Evolutionary conservation across 2,329 filamentous ascomycete species (phyloP).

Genomic region (Trichoderma cornu-damae): DNA sequence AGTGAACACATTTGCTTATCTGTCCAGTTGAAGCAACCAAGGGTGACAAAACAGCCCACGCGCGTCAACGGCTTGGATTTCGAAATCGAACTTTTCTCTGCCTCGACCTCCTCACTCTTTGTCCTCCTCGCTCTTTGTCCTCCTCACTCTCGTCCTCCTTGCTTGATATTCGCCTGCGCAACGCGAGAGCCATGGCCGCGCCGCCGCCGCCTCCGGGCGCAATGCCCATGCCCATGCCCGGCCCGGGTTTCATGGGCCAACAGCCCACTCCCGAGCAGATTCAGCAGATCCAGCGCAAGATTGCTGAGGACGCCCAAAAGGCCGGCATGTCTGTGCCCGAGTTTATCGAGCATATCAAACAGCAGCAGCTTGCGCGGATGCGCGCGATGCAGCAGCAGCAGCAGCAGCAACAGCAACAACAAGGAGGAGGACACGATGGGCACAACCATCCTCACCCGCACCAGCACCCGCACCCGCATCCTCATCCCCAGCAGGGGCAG

Average conservation of each 20-base stretch:
- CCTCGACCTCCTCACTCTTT: constrained; percentile 13
- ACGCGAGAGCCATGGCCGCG: constrained; percentile 27
- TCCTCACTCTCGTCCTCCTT: not conserved
- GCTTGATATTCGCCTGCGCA: not conserved
- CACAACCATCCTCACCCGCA: constrained; percentile 28
- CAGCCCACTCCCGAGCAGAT: constrained; percentile 79
- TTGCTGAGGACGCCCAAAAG: constrained; percentile 77
- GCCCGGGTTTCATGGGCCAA: constrained; percentile 31
- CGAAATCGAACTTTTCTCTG: constrained; percentile 7
- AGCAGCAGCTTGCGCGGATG: constrained; percentile 48
- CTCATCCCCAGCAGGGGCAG: constrained; percentile 41
- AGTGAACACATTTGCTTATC: constrained; percentile 37
- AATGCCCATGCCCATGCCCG: constrained; percentile 29
- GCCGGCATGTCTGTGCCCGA: constrained; percentile 79
- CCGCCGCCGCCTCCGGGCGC: constrained; percentile 27
- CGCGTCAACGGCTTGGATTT: too few relatives aligned
- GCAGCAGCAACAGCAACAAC: constrained; percentile 29
- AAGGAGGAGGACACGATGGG: constrained; percentile 25
- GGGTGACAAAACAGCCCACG: constrained; percentile 16
- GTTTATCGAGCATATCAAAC: constrained; percentile 68
- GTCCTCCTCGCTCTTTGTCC: not conserved
- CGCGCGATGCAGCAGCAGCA: constrained; percentile 42
- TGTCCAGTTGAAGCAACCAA: constrained; percentile 9
- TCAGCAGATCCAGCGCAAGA: constrained; percentile 72
- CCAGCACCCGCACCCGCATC: constrained; percentile 32